Percentiles rank a stretch among this genome's conserved stretches.
Conservation (phyloP, 306 rosid species). For the Heteromeles arbutifolia region DNA sequence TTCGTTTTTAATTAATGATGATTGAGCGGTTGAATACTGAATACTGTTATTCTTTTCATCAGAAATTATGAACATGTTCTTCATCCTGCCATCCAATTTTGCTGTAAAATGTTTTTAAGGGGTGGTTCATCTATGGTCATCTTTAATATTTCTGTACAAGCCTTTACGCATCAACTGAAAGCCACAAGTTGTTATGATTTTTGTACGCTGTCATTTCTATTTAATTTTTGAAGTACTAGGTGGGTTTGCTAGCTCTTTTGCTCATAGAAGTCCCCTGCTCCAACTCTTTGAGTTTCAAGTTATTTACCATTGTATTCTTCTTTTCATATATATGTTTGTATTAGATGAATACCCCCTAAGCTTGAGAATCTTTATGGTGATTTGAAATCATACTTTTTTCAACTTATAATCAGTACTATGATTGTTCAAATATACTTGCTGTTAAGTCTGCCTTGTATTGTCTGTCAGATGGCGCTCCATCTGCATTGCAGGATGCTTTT, state of each 20-base stretch:
- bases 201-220: neutral
- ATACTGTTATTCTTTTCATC: neutral
- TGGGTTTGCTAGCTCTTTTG: neutral
- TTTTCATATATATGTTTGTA: neutral
- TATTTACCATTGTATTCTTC: neutral
- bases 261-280: neutral
- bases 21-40: neutral
- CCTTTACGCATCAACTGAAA: neutral
- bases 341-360: neutral
- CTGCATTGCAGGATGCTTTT: constrained; percentile 58
- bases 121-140: neutral
- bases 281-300: neutral
- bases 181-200: neutral
- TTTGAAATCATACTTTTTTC: neutral
- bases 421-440: constrained; percentile 10
- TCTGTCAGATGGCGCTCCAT: constrained; percentile 50
- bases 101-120: neutral
- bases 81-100: neutral
- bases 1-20: neutral
- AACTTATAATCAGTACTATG: neutral
- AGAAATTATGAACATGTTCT: neutral
- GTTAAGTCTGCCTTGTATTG: constrained; percentile 19
- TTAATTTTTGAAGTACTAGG: neutral
- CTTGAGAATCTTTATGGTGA: neutral
- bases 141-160: neutral